Evolutionary conservation across 1,284 basidiomycete genomes (phyloP).

Genomic region (Schizophyllum amplum): DNA sequence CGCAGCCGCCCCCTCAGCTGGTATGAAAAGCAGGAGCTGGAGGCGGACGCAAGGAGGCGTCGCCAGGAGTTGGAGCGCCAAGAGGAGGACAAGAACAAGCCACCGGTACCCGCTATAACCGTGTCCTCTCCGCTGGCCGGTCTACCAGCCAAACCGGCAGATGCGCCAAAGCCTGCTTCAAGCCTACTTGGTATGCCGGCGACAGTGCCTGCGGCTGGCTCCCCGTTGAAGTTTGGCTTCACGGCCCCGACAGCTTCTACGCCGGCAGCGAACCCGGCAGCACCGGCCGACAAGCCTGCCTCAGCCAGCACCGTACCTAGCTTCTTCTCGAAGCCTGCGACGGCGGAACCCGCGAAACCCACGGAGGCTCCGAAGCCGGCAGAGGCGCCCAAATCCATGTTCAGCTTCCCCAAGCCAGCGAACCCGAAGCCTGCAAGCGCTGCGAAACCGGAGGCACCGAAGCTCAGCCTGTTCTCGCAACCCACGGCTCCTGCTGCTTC

Average conservation of each 20-base stretch:
- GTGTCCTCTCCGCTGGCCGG: neutral
- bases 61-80: conserved; percentile 45
- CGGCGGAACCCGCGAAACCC: neutral
- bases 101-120: conserved; percentile 20
- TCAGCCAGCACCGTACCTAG: conserved; percentile 6
- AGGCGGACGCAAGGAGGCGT: conserved; percentile 66
- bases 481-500: neutral
- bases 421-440: conserved; percentile 14
- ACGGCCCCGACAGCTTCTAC: conserved; percentile 16
- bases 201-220: conserved; percentile 18
- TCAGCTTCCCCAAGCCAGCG: neutral
- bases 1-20: conserved; percentile 27
- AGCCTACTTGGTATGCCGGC: conserved; percentile 26
- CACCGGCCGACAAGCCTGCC: conserved; percentile 1
- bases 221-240: conserved; percentile 24
- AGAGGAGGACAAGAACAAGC: conserved; percentile 33
- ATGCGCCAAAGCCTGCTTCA: conserved; percentile 22
- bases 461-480: neutral
- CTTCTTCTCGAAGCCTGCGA: neutral
- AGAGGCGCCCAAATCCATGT: neutral
- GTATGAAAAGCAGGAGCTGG: conserved; percentile 77
- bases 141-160: neutral
- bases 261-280: neutral
- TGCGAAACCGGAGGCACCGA: conserved; percentile 15
- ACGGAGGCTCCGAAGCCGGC: conserved; percentile 12